Percentiles rank a stretch among this genome's conserved stretches.
Conservation (phyloP, 805 yeast genomes). For the Blastobotrys peoriensis region DNA sequence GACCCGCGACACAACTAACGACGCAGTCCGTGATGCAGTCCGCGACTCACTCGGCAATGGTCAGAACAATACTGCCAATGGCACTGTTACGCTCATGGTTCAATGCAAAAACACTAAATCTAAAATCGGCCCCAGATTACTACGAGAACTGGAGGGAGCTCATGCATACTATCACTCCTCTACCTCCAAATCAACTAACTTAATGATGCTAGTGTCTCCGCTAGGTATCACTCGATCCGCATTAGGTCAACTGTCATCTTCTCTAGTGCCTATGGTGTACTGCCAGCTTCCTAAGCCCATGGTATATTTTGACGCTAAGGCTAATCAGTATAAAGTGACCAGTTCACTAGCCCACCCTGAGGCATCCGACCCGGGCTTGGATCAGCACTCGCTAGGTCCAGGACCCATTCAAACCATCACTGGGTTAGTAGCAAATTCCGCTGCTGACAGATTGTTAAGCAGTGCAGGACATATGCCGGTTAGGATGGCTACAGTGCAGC, state of each 20-base stretch:
- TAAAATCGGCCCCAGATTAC: slow-evolving; percentile 40
- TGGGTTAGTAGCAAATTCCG: neutral
- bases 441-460: neutral
- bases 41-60: slow-evolving; percentile 22
- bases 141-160: slow-evolving; percentile 52
- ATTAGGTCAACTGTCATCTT: slow-evolving; percentile 5
- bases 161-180: slow-evolving; percentile 22
- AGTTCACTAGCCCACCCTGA: neutral
- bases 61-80: neutral
- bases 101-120: slow-evolving; percentile 50
- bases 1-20: too few species aligned
- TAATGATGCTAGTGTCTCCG: slow-evolving; percentile 12
- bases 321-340: neutral
- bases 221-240: slow-evolving; percentile 10
- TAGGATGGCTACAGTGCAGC: neutral
- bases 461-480: neutral
- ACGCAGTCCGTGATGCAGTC: too few species aligned
- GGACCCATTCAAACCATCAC: neutral
- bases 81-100: slow-evolving; percentile 34
- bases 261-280: slow-evolving; percentile 13
- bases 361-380: too few species aligned
- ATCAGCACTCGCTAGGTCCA: too few species aligned
- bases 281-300: slow-evolving; percentile 1
- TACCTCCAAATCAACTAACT: slow-evolving; percentile 3
- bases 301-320: neutral